Base-by-base conservation (phyloP, 805 yeast genomes). In the Spathaspora arborariae region DNA sequence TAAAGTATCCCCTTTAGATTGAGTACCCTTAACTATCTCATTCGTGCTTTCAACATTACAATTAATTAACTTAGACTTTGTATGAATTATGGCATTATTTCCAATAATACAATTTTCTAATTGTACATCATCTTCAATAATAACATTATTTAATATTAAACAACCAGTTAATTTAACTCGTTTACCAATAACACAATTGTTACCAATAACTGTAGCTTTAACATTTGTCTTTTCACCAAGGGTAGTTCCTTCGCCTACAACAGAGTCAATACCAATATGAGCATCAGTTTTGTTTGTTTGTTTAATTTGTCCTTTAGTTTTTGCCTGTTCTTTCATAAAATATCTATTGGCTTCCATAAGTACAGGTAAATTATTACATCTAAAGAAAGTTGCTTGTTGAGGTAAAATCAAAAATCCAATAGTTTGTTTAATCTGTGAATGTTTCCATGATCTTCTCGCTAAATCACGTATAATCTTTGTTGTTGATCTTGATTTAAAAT, bases 361-460 rank as follows among this genome's bases (percentile, higher is more conserved):
- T 1, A 92, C 87, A 1, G 87, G 78, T 41, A 88, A 70, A 59
- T 84, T 88, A 61, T 89, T 90, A 42, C 86, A 76, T 54, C 98
- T 79, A 49, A 88, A 76, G 58, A 91, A 91, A 2, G 77, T 70
- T 10, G 85, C 80, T 49, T 82, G 79, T 22, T 76, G 71, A 3
- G 97, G 96, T 21, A 91, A 62, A 20, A 83, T 76, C 51, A 85
- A 78, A 55, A 92, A 71, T 3, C 85, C 85, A 15, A 94, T 78
- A 0, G 83, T 78, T 46, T 82, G 88, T 51, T 74, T 73, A 8
- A 65, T 60, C 5, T 59, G 56, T 0, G 85, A 73, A 60, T 90
- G 96, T 56, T 78, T 79, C 99, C 99, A 94, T 1, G 96, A 84
- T 52, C 96, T 80, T 64, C 98, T 80, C 2, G 96, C 95, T 48